Evolutionary conservation across 768 basidiomycete species (phyloP), one percentile per base, ranked within the genome.

Genomic region (Collybiopsis luxurians): DNA sequence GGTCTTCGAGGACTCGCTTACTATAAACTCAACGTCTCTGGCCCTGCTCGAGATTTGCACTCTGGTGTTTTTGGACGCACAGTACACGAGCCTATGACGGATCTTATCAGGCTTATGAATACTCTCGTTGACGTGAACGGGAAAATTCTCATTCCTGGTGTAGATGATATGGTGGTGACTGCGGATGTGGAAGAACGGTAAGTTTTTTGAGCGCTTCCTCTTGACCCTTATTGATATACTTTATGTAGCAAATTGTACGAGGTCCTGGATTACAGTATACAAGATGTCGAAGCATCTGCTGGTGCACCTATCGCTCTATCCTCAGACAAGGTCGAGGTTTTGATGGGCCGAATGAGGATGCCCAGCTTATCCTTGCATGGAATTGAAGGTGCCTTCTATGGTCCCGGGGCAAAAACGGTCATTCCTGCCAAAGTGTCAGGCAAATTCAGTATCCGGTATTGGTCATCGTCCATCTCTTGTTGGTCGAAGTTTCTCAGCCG

Each of bases 291-390:
- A 67, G 74, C 79, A 49, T 79, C 89, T 2, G 87, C 85, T 15
- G 93, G 94, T n/a, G 90, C 77, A 9, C 65, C 80, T 61, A 85
- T 92, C 62, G 85, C 89, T 2, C 67, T 97, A 23, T 87, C 85
- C 2, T 74, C 82, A 4, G 87, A 95, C 69, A 95, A 94, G 69
- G 85, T 85, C 28, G 69, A 74, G 10, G 82, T 89, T 21, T 76
- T 98, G 38, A 98, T 96, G 95, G 92, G 90, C 38, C 85, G 93
- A 63, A 98, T 98, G 95, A 84, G 94, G 31, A 77, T 83, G 63
- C 91, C 95, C 2, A 89, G 87, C 57, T 80, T 98, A 59, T 95
- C 92, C 2, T 73, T 98, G 24, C 95, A 98, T 68, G 96, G 96
- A 11, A 95, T 98, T 64, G 92, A 97, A 71, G 95, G 95, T 48